Evolutionary conservation across 1,139 yeast species (phyloP).

Genomic region (Pneumocystis carinii): DNA sequence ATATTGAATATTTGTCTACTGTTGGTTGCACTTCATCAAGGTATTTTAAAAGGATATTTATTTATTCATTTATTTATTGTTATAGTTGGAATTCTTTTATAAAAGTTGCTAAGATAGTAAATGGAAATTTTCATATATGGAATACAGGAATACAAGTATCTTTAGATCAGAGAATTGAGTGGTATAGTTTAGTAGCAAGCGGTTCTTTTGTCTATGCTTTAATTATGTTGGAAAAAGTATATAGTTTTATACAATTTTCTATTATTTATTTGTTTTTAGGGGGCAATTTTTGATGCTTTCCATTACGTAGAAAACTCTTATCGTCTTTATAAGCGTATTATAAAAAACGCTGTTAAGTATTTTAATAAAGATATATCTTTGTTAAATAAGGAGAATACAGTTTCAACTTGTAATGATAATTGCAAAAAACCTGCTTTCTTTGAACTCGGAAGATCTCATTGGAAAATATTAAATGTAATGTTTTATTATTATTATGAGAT

Average conservation of each 20-base stretch:
- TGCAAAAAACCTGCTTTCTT: not conserved
- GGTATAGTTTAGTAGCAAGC: not conserved
- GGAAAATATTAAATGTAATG: not conserved
- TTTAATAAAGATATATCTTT: not conserved
- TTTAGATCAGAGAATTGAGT: not conserved
- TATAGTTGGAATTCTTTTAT: not conserved
- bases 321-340: not conserved
- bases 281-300: not conserved
- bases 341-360: not conserved
- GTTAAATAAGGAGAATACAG: not conserved
- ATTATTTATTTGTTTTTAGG: not conserved
- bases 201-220: not conserved
- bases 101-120: not conserved
- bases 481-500: not conserved
- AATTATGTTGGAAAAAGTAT: not conserved
- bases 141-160: not conserved
- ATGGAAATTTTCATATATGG: not conserved
- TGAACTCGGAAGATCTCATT: not conserved
- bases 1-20: not conserved
- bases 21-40: not conserved
- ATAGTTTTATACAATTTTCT: not conserved
- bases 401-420: not conserved
- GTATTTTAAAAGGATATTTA: not conserved
- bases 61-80: not conserved
- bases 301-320: not conserved